A percentile compares a stretch with the other conserved stretches of the same genome.
phyloP scores from a whole-genome alignment of 371 early-diverging fungal genomes.

The Actinomortierella wolfii region DNA sequence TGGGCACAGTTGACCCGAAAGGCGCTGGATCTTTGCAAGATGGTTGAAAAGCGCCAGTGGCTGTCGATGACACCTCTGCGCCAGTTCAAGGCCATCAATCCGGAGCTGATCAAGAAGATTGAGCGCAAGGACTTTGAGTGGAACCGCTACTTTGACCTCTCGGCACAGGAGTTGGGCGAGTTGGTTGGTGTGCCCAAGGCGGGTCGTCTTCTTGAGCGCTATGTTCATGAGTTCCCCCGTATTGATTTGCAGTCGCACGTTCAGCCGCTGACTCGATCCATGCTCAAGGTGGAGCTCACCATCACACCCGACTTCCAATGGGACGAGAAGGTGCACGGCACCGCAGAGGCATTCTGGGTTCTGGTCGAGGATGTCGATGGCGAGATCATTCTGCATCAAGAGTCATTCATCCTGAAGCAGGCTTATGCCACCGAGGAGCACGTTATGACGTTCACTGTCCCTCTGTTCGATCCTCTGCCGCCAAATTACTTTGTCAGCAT shows the following conservation, averaged over 20 bases:
- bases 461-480: constrained; percentile 86
- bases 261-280: constrained; percentile 91
- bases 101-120: constrained; percentile 83
- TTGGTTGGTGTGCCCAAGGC: constrained; percentile 81
- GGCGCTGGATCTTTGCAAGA: constrained; percentile 89
- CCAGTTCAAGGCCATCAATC: constrained; percentile 85
- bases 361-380: constrained; percentile 96
- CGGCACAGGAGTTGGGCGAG: constrained; percentile 82
- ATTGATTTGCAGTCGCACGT: constrained; percentile 79
- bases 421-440: constrained; percentile 75
- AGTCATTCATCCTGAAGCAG: constrained; percentile 85
- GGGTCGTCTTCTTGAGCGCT: constrained; percentile 73
- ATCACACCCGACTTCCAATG: constrained; percentile 89
- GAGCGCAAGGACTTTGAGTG: constrained; percentile 95
- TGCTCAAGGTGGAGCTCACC: constrained; percentile 79
- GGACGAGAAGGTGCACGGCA: constrained; percentile 90
- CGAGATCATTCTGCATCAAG: constrained; percentile 86
- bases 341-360: constrained; percentile 91
- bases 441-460: constrained; percentile 87
- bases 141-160: constrained; percentile 91
- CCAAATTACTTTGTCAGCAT: constrained; percentile 88
- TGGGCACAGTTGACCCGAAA: constrained; percentile 90
- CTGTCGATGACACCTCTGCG: constrained; percentile 92
- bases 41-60: constrained; percentile 94
- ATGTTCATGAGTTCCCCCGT: constrained; percentile 86